These are phyloP conservation scores for Esteya vermicola DNA, from an alignment of 2,329 filamentous ascomycete species.

Conservation along the genomic window DNA sequence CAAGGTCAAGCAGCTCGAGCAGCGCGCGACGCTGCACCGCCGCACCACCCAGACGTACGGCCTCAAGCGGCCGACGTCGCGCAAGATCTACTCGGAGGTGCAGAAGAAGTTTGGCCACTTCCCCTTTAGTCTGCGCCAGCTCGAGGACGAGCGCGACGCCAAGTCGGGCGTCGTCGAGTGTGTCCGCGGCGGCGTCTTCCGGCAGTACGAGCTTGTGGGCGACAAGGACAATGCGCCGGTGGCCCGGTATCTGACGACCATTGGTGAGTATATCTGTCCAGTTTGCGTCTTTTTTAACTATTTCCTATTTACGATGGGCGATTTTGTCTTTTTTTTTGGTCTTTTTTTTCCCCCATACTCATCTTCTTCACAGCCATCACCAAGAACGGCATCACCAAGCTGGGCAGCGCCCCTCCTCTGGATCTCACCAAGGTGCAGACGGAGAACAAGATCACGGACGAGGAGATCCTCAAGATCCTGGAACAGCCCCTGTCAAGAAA, in stretches of 20 bases:
- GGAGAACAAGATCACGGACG: constrained; percentile 95
- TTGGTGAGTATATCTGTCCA: constrained; percentile 52
- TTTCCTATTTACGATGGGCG: neutral
- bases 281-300: neutral
- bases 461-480: constrained; percentile 88
- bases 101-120: constrained; percentile 96
- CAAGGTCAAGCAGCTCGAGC: constrained; percentile 85
- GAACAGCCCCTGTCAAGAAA: constrained; percentile 76
- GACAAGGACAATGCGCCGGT: constrained; percentile 83
- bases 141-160: constrained; percentile 93
- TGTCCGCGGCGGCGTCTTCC: constrained; percentile 80
- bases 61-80: constrained; percentile 85
- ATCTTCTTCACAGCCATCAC: constrained; percentile 56
- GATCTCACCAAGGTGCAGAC: constrained; percentile 77
- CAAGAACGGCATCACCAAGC: constrained; percentile 87
- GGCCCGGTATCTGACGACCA: constrained; percentile 74
- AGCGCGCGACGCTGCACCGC: constrained; percentile 83
- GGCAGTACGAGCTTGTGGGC: constrained; percentile 90
- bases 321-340: neutral
- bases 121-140: constrained; percentile 92
- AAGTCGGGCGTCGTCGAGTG: constrained; percentile 93
- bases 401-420: constrained; percentile 60
- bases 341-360: neutral
- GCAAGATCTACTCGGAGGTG: constrained; percentile 84
- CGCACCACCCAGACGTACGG: constrained; percentile 84